A percentile compares a stretch with the other conserved stretches of the same genome.
phyloP scores from a whole-genome alignment of 1,284 basidiomycete species.

The Microbotryum silenes-acaulis region DNA sequence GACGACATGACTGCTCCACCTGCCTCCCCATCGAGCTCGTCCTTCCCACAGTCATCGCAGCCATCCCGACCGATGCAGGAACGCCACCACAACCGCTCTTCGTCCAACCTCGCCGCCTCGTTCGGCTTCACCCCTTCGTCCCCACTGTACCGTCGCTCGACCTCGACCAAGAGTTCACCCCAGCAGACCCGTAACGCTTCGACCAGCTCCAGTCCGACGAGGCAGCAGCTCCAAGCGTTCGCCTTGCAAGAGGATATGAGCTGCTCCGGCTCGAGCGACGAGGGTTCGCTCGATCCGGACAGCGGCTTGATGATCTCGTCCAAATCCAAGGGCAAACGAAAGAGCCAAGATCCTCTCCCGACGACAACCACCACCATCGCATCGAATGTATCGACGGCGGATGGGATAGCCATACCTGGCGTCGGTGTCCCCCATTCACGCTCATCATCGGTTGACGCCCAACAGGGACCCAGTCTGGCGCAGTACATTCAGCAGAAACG shows the following conservation, averaged over 20 bases:
- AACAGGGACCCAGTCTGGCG: slow-evolving; percentile 17
- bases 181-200: neutral
- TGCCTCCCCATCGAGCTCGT: too few species aligned
- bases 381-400: neutral
- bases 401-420: neutral
- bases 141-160: neutral
- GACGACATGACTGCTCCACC: too few species aligned
- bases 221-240: neutral
- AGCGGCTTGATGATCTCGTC: neutral
- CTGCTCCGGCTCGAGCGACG: neutral
- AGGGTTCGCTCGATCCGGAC: neutral
- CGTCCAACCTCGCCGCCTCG: slow-evolving; percentile 20
- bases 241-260: neutral
- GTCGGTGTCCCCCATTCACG: slow-evolving; percentile 7
- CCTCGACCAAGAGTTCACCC: neutral
- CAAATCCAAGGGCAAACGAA: neutral
- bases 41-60: too few species aligned
- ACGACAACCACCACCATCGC: neutral
- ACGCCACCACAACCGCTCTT: slow-evolving; percentile 25
- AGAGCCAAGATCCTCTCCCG: neutral
- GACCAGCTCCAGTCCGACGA: neutral
- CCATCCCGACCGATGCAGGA: too few species aligned
- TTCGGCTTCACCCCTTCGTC: slow-evolving; percentile 7
- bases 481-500: slow-evolving; percentile 33
- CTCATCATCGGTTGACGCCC: slow-evolving; percentile 8